Conservation (phyloP, 805 yeast species). For the Clavispora phyllophila region DNA sequence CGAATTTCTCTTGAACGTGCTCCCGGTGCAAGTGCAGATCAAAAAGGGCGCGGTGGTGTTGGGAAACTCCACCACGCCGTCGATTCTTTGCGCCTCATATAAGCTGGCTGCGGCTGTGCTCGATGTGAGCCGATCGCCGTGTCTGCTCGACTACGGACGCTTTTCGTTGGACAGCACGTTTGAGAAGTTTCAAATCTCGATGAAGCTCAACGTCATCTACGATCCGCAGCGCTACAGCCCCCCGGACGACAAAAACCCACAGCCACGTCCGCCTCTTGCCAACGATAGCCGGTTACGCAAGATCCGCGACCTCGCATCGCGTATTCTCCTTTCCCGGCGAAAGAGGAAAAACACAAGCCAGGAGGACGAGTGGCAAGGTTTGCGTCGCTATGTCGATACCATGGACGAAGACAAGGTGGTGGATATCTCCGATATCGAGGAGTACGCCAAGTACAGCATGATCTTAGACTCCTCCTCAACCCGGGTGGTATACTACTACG, state of each 20-base stretch:
- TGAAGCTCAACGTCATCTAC: slow-evolving; percentile 71
- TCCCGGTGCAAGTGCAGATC: slow-evolving; percentile 62
- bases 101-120: slow-evolving; percentile 48
- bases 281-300: neutral
- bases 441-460: slow-evolving; percentile 78
- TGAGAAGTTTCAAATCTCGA: slow-evolving; percentile 49
- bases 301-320: neutral
- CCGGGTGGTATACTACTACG: slow-evolving; percentile 59
- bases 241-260: neutral
- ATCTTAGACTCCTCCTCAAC: slow-evolving; percentile 57
- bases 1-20: slow-evolving; percentile 22
- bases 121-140: slow-evolving; percentile 49
- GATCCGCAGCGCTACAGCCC: slow-evolving; percentile 18
- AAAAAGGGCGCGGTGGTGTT: slow-evolving; percentile 67
- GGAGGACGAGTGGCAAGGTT: slow-evolving; percentile 60
- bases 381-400: slow-evolving; percentile 59
- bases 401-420: slow-evolving; percentile 21
- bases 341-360: neutral
- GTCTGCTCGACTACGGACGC: slow-evolving; percentile 52
- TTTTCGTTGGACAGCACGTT: slow-evolving; percentile 40
- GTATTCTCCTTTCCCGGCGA: neutral
- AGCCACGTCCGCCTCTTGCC: neutral
- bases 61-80: slow-evolving; percentile 77
- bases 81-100: slow-evolving; percentile 61
- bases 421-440: slow-evolving; percentile 40